phyloP scores from a whole-genome alignment of 352 stramenopile genomes.

The Phytophthora ohioensis region DNA sequence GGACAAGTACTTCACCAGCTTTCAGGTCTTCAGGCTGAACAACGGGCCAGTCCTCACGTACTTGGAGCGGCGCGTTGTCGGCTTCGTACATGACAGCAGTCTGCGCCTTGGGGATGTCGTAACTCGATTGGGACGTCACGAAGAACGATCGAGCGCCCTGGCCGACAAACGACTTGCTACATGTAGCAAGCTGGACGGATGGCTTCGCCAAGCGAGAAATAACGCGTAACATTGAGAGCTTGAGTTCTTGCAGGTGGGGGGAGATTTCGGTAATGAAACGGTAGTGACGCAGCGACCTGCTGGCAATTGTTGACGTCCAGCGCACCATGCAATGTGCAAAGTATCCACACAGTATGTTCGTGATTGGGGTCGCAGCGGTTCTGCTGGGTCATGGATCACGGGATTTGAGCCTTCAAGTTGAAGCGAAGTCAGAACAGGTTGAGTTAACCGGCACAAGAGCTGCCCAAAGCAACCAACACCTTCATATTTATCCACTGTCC shows the following conservation, averaged over 20 bases:
- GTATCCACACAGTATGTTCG: background rate
- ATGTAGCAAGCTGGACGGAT: conserved; percentile 8
- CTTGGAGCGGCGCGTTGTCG: conserved; percentile 53
- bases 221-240: conserved; percentile 30
- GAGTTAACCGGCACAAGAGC: too few species aligned
- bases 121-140: conserved; percentile 49
- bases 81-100: conserved; percentile 60
- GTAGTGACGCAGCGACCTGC: background rate
- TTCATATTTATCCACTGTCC: too few species aligned
- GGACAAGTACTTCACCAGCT: conserved; percentile 57
- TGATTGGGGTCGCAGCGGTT: conserved; percentile 24
- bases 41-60: conserved; percentile 59
- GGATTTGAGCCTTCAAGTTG: conserved; percentile 30
- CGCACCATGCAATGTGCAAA: conserved; percentile 20
- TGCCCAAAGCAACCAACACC: too few species aligned
- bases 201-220: conserved; percentile 30
- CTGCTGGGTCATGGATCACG: conserved; percentile 10
- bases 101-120: conserved; percentile 62
- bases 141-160: conserved; percentile 34
- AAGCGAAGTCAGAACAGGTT: conserved; percentile 12
- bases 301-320: conserved; percentile 12
- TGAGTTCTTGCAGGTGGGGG: background rate
- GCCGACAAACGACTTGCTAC: conserved; percentile 29
- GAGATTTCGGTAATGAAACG: conserved; percentile 20
- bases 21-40: conserved; percentile 54